Percentiles rank a stretch among this genome's conserved stretches.
Evolutionary conservation across 768 basidiomycete species (phyloP).

Genomic region (Boletus speciosus): DNA sequence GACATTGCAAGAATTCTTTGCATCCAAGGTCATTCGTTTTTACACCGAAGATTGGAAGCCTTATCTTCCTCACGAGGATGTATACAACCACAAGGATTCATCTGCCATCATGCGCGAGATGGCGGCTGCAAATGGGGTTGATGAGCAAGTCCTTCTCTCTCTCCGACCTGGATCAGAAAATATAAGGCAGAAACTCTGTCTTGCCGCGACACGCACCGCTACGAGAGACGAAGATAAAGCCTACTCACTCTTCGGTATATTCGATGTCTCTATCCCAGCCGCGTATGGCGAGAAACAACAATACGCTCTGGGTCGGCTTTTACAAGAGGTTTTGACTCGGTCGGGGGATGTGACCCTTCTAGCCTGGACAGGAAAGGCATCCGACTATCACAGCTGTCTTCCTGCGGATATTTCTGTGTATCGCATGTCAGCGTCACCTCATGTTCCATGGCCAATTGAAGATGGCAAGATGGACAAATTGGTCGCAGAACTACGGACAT

Average conservation of each 20-base stretch:
- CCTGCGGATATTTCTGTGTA: background rate
- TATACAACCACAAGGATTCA: background rate
- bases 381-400: background rate
- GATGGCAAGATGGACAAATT: background rate
- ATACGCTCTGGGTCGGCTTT: background rate
- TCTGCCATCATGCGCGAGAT: background rate
- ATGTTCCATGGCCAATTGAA: background rate
- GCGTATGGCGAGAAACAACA: background rate
- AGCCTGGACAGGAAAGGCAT: background rate
- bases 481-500: background rate
- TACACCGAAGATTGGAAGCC: background rate
- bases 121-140: background rate
- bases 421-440: background rate
- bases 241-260: background rate
- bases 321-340: background rate
- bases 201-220: background rate
- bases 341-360: background rate
- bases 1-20: too few species aligned
- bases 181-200: background rate
- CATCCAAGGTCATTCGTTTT: too few species aligned
- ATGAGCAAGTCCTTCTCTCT: background rate
- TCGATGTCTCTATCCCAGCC: background rate
- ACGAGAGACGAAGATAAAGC: background rate
- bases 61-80: background rate
- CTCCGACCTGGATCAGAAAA: background rate